A percentile compares a stretch with the other conserved stretches of the same genome.
Evolutionary conservation across 257 asterid species (phyloP).

Genomic region (Solanum pennellii): DNA sequence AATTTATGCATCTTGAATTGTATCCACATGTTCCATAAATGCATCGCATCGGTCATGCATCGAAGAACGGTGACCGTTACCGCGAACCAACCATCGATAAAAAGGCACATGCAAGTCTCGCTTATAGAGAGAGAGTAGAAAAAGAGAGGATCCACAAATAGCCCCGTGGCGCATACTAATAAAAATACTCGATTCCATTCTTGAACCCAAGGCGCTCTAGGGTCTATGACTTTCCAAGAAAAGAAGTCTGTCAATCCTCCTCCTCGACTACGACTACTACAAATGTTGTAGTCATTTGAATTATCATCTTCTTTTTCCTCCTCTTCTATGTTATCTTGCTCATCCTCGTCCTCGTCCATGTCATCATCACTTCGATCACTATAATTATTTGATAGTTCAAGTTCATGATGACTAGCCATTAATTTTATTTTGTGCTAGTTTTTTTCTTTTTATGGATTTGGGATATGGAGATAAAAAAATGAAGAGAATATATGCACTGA

Average conservation of each 20-base stretch:
- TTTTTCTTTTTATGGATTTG: neutral
- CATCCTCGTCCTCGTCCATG: neutral
- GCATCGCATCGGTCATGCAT: conserved; percentile 77
- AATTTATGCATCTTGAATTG: conserved; percentile 43
- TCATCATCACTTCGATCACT: conserved; percentile 7
- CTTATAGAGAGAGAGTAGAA: conserved; percentile 77
- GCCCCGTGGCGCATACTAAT: conserved; percentile 54
- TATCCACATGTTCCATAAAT: conserved; percentile 83
- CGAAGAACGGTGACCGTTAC: conserved; percentile 71
- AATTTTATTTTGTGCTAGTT: neutral
- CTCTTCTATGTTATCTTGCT: conserved; percentile 7
- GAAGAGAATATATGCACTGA: neutral
- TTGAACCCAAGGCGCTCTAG: conserved; percentile 52
- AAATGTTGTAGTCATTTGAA: neutral
- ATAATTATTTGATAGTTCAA: conserved; percentile 8
- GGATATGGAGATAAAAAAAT: neutral
- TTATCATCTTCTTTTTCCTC: conserved; percentile 7
- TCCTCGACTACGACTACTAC: conserved; percentile 1
- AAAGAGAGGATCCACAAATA: conserved; percentile 78
- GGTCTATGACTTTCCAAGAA: conserved; percentile 44
- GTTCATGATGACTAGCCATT: conserved; percentile 27
- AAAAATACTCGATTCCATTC: conserved; percentile 92
- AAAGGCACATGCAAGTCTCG: conserved; percentile 72
- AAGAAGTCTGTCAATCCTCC: conserved; percentile 12
- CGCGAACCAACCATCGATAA: conserved; percentile 89